Evolutionary conservation across 495 filamentous ascomycete genomes (phyloP).

Genomic region (Talaromyces adpressus): DNA sequence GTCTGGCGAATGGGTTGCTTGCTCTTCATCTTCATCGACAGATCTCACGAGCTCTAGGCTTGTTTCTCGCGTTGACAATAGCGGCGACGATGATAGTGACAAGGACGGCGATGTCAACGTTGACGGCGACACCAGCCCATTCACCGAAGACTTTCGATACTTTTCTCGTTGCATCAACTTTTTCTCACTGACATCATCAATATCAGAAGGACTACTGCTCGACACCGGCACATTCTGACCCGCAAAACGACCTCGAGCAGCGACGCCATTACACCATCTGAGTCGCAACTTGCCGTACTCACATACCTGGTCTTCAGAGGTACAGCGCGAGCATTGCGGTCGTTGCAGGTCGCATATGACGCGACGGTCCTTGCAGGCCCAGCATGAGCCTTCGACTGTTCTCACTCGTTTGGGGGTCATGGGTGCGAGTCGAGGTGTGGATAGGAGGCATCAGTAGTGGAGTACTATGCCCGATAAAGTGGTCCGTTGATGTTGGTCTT

Average conservation of each 20-base stretch:
- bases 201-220: constrained; percentile 8
- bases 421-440: background rate
- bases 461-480: background rate
- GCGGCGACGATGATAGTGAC: background rate
- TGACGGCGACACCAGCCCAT: constrained; percentile 12
- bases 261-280: constrained; percentile 24
- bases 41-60: background rate
- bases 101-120: background rate
- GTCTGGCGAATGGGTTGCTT: background rate
- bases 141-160: constrained; percentile 6
- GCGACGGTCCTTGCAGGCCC: constrained; percentile 31
- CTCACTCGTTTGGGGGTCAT: constrained; percentile 23
- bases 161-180: background rate
- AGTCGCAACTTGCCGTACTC: constrained; percentile 28
- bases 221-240: constrained; percentile 23
- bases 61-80: background rate
- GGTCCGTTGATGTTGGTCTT: background rate
- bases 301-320: constrained; percentile 23
- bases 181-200: constrained; percentile 8
- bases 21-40: background rate
- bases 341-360: constrained; percentile 28
- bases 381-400: constrained; percentile 31
- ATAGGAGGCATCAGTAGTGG: background rate
- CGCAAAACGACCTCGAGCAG: constrained; percentile 20
- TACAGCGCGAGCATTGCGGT: constrained; percentile 24